Percentiles rank a stretch among this genome's conserved stretches.
These are phyloP conservation scores for Botrytis sinoallii DNA, from an alignment of 2,329 filamentous ascomycete genomes.

Conservation along the genomic window DNA sequence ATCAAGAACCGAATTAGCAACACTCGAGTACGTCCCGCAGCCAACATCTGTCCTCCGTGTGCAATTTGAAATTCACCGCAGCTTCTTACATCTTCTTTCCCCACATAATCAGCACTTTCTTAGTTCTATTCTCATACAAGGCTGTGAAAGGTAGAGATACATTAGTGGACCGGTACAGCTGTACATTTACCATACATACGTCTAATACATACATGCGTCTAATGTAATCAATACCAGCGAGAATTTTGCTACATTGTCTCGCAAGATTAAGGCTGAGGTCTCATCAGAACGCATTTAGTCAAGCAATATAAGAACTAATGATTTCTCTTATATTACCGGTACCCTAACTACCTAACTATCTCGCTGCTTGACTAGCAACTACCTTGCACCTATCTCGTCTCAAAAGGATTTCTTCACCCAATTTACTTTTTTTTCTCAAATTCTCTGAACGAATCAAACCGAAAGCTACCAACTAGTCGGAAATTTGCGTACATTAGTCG, in stretches of 20 bases:
- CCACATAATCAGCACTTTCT: not conserved
- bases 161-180: not conserved
- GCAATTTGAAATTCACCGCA: not conserved
- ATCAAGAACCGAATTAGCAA: not conserved
- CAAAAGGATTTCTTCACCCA: not conserved
- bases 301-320: not conserved
- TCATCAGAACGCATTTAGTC: not conserved
- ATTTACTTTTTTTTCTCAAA: not conserved
- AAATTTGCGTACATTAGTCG: not conserved
- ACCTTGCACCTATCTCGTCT: not conserved
- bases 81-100: not conserved
- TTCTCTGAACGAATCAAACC: not conserved
- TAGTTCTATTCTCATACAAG: not conserved
- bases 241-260: not conserved
- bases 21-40: not conserved
- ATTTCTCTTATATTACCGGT: not conserved
- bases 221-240: not conserved
- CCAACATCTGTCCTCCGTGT: not conserved
- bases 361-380: not conserved
- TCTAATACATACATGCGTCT: not conserved
- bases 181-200: not conserved
- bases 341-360: not conserved
- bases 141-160: not conserved
- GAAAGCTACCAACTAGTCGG: not conserved
- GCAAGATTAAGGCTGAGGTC: not conserved